Percentiles rank a stretch among this genome's conserved stretches.
Conservation (phyloP, 1,284 basidiomycete species). For the Microbotryomycetes sp. region DNA sequence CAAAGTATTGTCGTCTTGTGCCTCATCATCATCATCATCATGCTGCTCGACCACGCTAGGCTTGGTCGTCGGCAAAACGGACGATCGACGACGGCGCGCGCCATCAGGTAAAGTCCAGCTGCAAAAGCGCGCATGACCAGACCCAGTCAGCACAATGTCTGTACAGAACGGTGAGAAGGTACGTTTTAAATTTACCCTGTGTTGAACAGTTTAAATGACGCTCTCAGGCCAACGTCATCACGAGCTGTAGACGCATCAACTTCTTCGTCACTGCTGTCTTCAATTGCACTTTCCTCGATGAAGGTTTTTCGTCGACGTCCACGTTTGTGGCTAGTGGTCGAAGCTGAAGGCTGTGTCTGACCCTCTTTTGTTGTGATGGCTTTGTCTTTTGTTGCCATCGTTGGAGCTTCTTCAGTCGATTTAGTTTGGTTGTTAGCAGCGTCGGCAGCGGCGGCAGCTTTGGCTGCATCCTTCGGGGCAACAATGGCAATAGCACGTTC, state of each 20-base stretch:
- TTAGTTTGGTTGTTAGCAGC: not conserved
- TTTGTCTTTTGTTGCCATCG: not conserved
- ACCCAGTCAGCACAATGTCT: not conserved
- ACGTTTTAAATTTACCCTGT: slow-evolving; percentile 10
- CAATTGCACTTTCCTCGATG: not conserved
- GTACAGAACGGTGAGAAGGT: not conserved
- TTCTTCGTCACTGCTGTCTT: not conserved
- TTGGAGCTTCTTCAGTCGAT: not conserved
- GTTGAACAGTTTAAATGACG: slow-evolving; percentile 22
- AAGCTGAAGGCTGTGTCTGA: not conserved
- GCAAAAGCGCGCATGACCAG: not conserved
- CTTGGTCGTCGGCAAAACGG: not conserved
- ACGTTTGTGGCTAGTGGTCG: not conserved
- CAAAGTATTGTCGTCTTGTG: not conserved
- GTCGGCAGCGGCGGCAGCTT: not conserved
- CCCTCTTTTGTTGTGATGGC: not conserved
- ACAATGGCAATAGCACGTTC: too few species aligned
- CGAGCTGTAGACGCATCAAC: not conserved
- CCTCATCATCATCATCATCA: not conserved
- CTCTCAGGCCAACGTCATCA: slow-evolving; percentile 4
- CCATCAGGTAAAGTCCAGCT: slow-evolving; percentile 31
- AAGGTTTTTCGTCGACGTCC: not conserved
- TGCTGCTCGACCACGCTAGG: not conserved
- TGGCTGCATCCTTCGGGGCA: too few species aligned
- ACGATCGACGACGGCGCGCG: slow-evolving; percentile 7